Conservation (phyloP, 164 flowering plant species). For the Vitis labrusca region DNA sequence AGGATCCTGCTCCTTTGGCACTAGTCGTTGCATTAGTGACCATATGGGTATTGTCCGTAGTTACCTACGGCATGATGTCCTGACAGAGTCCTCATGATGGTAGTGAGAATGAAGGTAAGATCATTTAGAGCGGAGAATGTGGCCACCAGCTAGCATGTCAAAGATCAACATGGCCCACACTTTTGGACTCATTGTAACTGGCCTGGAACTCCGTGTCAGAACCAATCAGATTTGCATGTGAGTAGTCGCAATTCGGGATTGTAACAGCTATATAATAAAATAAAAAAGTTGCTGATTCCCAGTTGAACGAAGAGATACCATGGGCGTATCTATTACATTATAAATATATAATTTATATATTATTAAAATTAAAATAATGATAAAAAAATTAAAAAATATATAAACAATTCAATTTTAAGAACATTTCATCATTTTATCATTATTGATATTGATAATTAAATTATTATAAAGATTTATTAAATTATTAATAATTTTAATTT, state of each 20-base stretch:
- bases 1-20: constrained; percentile 74
- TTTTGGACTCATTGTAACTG: constrained; percentile 83
- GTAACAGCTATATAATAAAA: not conserved
- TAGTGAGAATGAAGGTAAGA: constrained; percentile 68
- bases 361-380: too few species aligned
- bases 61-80: constrained; percentile 95
- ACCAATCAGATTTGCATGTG: constrained; percentile 24
- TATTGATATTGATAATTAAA: too few species aligned
- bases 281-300: too few species aligned
- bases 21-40: constrained; percentile 73
- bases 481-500: too few species aligned
- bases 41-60: constrained; percentile 94
- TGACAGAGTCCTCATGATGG: constrained; percentile 86
- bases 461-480: too few species aligned
- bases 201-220: constrained; percentile 78
- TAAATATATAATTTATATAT: too few species aligned
- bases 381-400: too few species aligned
- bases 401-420: too few species aligned
- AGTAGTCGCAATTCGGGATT: constrained; percentile 78
- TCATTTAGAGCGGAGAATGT: constrained; percentile 35
- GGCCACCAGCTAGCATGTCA: constrained; percentile 86
- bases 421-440: too few species aligned
- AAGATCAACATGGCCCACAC: constrained; percentile 83
- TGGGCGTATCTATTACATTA: too few species aligned
- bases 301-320: too few species aligned